A percentile compares a stretch with the other conserved stretches of the same genome.
Conservation (phyloP, 2,329 filamentous ascomycete species). For the Coccinonectria pachysandricola region DNA sequence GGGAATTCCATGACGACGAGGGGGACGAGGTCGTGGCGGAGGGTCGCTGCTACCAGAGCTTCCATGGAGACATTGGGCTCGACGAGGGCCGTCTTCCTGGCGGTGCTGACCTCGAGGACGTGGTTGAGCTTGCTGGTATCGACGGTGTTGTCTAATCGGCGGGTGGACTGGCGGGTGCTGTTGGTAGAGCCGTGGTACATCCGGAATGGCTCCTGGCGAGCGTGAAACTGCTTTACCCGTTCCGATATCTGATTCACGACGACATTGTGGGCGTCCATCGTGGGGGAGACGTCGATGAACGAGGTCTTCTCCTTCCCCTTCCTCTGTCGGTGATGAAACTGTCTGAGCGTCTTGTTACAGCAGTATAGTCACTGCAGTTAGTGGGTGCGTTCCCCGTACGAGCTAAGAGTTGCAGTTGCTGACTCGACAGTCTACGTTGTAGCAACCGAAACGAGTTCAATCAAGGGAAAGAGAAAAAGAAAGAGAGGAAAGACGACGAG, state of each 20-base stretch:
- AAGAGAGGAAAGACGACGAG: background rate
- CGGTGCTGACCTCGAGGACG: conserved; percentile 49
- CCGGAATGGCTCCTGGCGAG: conserved; percentile 47
- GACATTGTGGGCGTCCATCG: conserved; percentile 34
- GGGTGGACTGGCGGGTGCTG: conserved; percentile 53
- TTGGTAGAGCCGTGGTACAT: conserved; percentile 71
- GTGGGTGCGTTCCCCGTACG: no score
- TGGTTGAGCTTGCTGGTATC: conserved; percentile 56
- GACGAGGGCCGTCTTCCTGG: conserved; percentile 46
- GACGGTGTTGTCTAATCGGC: conserved; percentile 43
- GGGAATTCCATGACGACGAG: conserved; percentile 63
- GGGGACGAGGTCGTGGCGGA: conserved; percentile 47
- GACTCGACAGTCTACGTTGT: no score
- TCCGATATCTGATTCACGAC: conserved; percentile 33
- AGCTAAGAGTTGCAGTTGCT: no score
- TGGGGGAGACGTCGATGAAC: conserved; percentile 1
- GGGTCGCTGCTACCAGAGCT: conserved; percentile 44
- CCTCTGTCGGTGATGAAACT: no score
- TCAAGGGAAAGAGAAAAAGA: conserved; percentile 1
- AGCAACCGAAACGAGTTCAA: no score
- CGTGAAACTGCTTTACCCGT: conserved; percentile 34
- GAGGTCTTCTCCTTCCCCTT: no score
- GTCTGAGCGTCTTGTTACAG: no score
- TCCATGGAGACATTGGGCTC: conserved; percentile 66
- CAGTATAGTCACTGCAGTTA: no score